Evolutionary conservation across 331 rosid species (phyloP).

Genomic region (Saraca asoca): DNA sequence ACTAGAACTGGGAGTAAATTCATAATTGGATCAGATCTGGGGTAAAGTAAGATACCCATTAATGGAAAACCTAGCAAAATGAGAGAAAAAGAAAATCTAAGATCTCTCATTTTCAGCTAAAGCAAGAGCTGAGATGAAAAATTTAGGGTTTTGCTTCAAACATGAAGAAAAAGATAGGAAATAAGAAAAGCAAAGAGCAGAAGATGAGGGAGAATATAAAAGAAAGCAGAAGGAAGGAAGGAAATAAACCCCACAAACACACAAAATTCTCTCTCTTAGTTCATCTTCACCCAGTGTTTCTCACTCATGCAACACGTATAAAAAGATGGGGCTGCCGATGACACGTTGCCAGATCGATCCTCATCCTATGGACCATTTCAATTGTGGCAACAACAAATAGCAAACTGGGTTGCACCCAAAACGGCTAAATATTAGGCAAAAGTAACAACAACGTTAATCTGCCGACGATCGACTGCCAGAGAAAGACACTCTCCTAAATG

Average conservation of each 20-base stretch:
- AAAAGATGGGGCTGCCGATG: constrained; percentile 26
- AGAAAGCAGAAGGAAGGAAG: no score
- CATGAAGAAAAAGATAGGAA: not conserved
- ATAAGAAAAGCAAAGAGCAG: not conserved
- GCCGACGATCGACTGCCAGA: no score
- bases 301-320: constrained; percentile 44
- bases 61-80: constrained; percentile 32
- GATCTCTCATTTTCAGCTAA: constrained; percentile 20
- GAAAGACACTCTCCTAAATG: no score
- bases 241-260: no score
- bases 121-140: constrained; percentile 10
- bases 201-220: not conserved
- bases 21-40: constrained; percentile 58
- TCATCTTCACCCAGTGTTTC: not conserved
- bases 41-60: constrained; percentile 31
- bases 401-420: no score
- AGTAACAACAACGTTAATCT: no score
- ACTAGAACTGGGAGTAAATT: not conserved
- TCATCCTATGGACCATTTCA: no score
- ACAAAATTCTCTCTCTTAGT: constrained; percentile 1
- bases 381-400: no score
- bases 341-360: constrained; percentile 31
- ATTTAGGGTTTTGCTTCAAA: constrained; percentile 37
- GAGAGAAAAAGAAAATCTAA: not conserved
- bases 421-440: no score